These are phyloP conservation scores for Tulasnella sp. DNA, from an alignment of 768 basidiomycete genomes.

Conservation along the genomic window DNA sequence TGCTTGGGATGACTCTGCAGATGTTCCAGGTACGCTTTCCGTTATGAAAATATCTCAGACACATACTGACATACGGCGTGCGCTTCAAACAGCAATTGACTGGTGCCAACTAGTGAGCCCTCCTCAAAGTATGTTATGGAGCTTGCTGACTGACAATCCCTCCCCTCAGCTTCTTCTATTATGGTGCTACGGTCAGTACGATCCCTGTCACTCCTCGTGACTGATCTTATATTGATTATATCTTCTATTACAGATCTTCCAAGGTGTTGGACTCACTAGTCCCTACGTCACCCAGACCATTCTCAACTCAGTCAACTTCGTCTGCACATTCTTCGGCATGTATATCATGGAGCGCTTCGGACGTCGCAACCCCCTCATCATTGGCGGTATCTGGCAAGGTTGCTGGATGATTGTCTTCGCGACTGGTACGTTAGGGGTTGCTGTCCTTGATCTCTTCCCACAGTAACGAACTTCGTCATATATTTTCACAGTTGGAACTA, in stretches of 20 bases:
- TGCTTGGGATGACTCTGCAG: too few relatives aligned
- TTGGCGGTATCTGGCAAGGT: slow-evolving; percentile 61
- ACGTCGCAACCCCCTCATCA: slow-evolving; percentile 50
- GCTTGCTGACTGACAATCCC: slow-evolving; percentile 14
- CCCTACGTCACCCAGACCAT: slow-evolving; percentile 67
- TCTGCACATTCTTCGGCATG: slow-evolving; percentile 60
- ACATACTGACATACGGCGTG: too few relatives aligned
- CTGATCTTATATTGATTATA: too few relatives aligned
- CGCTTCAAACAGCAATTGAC: slow-evolving; percentile 48
- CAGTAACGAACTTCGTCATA: too few relatives aligned
- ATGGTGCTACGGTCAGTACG: slow-evolving; percentile 37
- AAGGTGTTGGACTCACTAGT: slow-evolving; percentile 54
- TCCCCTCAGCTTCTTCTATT: slow-evolving; percentile 36
- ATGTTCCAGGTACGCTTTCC: too few relatives aligned
- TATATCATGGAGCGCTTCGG: slow-evolving; percentile 68
- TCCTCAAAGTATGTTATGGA: slow-evolving; percentile 4
- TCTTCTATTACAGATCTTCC: slow-evolving; percentile 34
- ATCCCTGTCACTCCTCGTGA: too few relatives aligned
- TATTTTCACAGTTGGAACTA: slow-evolving; percentile 62
- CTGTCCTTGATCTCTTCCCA: too few relatives aligned
- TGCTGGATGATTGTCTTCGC: slow-evolving; percentile 65
- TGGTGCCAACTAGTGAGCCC: slow-evolving; percentile 43
- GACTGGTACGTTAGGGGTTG: slow-evolving; percentile 22
- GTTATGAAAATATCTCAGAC: too few relatives aligned
- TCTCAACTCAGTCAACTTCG: slow-evolving; percentile 61